A percentile compares a stretch with the other conserved stretches of the same genome.
These are phyloP conservation scores for Dactylellina drechsleri DNA, from an alignment of 2,329 filamentous ascomycete species.

Conservation along the genomic window DNA sequence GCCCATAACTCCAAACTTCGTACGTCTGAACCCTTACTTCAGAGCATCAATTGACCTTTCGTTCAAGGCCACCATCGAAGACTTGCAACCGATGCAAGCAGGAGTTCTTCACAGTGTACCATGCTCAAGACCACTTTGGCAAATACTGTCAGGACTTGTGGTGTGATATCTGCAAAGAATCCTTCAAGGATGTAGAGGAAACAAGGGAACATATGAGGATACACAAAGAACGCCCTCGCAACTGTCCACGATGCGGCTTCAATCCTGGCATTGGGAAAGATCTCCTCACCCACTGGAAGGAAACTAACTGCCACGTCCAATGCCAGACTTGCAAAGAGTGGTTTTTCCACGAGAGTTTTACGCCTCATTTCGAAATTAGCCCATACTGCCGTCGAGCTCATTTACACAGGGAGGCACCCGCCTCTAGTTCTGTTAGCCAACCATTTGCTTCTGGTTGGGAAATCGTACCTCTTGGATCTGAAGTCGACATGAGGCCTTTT, in stretches of 20 bases:
- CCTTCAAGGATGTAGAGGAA: conserved; percentile 4
- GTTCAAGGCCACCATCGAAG: background rate
- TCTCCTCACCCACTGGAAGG: conserved; percentile 28
- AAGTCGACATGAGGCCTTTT: too few relatives aligned
- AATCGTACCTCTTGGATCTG: too few relatives aligned
- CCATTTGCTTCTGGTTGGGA: too few relatives aligned
- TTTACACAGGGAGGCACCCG: background rate
- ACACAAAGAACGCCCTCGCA: background rate
- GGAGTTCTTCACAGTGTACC: conserved; percentile 13
- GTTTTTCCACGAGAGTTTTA: conserved; percentile 19
- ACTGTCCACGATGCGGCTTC: conserved; percentile 26
- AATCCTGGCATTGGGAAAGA: background rate
- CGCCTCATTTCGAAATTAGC: conserved; percentile 13
- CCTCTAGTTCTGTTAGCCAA: too few relatives aligned
- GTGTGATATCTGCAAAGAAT: conserved; percentile 14
- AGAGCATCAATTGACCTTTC: background rate
- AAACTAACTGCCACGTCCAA: conserved; percentile 30
- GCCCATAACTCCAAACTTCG: background rate
- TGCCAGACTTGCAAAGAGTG: conserved; percentile 23
- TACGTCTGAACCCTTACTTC: background rate
- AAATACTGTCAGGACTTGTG: conserved; percentile 14
- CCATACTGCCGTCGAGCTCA: conserved; percentile 21
- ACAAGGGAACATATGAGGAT: conserved; percentile 7
- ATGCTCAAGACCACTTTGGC: conserved; percentile 19
- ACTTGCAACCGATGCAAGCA: conserved; percentile 34